phyloP scores from a whole-genome alignment of 129 eudicot genomes.

The Escallonia rubra region DNA sequence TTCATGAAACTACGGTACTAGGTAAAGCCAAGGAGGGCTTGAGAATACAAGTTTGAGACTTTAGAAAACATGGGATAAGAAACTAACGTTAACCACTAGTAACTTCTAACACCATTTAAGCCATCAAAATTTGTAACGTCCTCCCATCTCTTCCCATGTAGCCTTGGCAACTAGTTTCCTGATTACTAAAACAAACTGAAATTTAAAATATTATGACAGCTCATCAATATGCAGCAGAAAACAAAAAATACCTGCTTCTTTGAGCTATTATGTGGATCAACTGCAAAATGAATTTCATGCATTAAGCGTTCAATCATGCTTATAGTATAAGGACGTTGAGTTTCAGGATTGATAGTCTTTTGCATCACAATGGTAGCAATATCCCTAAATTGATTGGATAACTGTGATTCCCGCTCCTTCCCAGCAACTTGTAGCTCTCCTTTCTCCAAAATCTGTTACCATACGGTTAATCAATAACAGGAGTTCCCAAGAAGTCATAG shows the following conservation, averaged over 20 bases:
- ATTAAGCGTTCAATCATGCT: slow-evolving; percentile 98
- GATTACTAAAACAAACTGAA: neutral
- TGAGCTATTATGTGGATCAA: slow-evolving; percentile 87
- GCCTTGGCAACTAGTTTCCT: neutral
- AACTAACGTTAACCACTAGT: too few species aligned
- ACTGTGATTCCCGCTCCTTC: slow-evolving; percentile 90
- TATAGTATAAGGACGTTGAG: slow-evolving; percentile 88
- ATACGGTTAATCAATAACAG: slow-evolving; percentile 1
- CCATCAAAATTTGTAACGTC: neutral
- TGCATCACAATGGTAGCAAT: slow-evolving; percentile 96
- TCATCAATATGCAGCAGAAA: slow-evolving; percentile 7
- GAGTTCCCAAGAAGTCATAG: neutral
- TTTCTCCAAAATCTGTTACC: slow-evolving; percentile 78
- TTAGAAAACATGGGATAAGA: too few species aligned
- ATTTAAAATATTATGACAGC: neutral
- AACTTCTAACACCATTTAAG: too few species aligned
- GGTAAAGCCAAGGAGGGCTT: too few species aligned
- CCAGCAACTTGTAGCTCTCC: slow-evolving; percentile 99
- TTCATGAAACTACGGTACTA: too few species aligned
- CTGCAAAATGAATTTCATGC: slow-evolving; percentile 98
- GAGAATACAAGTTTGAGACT: too few species aligned
- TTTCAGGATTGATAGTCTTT: slow-evolving; percentile 89
- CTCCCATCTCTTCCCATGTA: neutral
- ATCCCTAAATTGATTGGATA: slow-evolving; percentile 85
- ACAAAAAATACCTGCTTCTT: slow-evolving; percentile 75